Evolutionary conservation across 345 rosid species (phyloP).

Genomic region (Gossypioides kirkii): DNA sequence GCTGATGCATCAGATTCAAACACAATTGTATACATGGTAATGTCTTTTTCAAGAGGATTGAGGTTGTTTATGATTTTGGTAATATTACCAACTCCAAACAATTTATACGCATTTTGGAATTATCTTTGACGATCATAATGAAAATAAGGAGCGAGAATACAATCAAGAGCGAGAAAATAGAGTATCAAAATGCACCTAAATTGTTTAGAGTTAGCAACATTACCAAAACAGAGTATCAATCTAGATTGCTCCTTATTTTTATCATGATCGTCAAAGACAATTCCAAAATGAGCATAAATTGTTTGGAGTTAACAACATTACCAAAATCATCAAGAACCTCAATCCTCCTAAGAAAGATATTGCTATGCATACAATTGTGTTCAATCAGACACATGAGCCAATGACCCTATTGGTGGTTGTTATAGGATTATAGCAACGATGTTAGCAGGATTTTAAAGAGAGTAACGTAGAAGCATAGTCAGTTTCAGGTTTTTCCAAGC

Average conservation of each 20-base stretch:
- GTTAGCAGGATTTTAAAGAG: conserved; percentile 21
- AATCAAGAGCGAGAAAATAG: conserved; percentile 82
- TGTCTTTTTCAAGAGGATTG: conserved; percentile 56
- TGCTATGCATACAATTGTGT: conserved; percentile 81
- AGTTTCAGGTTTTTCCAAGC: no score
- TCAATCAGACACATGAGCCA: conserved; percentile 80
- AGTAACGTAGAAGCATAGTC: no score
- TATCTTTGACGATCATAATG: conserved; percentile 76
- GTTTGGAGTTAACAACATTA: conserved; percentile 86
- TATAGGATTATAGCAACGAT: conserved; percentile 57
- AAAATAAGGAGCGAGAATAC: conserved; percentile 94
- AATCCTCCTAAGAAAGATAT: conserved; percentile 59
- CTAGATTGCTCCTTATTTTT: conserved; percentile 99
- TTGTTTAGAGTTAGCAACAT: no score
- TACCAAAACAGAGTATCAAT: no score
- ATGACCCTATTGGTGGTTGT: conserved; percentile 81
- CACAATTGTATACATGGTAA: conserved; percentile 79
- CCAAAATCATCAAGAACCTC: conserved; percentile 68
- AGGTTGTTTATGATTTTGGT: conserved; percentile 74
- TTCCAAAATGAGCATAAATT: conserved; percentile 91
- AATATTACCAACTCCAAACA: conserved; percentile 88
- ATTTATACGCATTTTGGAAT: conserved; percentile 87
- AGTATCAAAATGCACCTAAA: no score
- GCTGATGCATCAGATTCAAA: conserved; percentile 84
- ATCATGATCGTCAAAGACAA: conserved; percentile 69